A percentile compares a stretch with the other conserved stretches of the same genome.
Evolutionary conservation across 2,329 filamentous ascomycete species (phyloP).

Genomic region (Aspergillus amoenus): DNA sequence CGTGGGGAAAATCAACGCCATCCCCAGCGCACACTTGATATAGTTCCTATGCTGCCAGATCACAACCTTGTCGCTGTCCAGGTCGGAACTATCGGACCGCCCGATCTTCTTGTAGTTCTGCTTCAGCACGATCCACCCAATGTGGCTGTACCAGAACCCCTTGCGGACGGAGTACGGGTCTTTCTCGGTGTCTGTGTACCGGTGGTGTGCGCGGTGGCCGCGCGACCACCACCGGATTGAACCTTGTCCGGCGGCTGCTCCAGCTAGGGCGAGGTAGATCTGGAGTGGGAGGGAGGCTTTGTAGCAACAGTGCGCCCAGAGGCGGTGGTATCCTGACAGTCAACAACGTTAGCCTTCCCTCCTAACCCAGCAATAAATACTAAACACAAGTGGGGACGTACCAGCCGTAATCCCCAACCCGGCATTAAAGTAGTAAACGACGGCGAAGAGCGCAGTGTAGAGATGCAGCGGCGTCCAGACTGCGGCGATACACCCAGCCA

Average conservation of each 20-base stretch:
- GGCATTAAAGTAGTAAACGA: slow-evolving; percentile 77
- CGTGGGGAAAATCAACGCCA: slow-evolving; percentile 11
- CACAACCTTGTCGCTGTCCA: slow-evolving; percentile 15
- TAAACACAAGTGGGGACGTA: slow-evolving; percentile 36
- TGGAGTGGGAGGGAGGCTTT: slow-evolving; percentile 9
- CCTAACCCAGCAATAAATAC: background rate
- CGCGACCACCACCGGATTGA: slow-evolving; percentile 17
- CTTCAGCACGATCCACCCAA: slow-evolving; percentile 19
- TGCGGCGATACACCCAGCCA: slow-evolving; percentile 67
- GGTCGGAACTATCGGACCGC: slow-evolving; percentile 11
- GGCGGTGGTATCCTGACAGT: slow-evolving; percentile 61
- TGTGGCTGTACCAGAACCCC: slow-evolving; percentile 16
- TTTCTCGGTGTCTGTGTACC: slow-evolving; percentile 18
- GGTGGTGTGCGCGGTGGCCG: slow-evolving; percentile 18
- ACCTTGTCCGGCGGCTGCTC: slow-evolving; percentile 12
- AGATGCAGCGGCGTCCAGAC: slow-evolving; percentile 71
- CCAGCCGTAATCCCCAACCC: slow-evolving; percentile 73
- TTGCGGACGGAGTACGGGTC: slow-evolving; percentile 17
- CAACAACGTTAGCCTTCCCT: background rate
- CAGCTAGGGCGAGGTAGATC: slow-evolving; percentile 11
- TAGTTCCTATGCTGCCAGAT: slow-evolving; percentile 20
- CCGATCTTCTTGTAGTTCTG: slow-evolving; percentile 15
- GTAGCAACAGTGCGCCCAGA: slow-evolving; percentile 18
- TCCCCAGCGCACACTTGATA: slow-evolving; percentile 9
- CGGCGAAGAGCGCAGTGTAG: slow-evolving; percentile 68